Evolutionary conservation across 305 asterid species (phyloP), one percentile per base, ranked within the genome.

Genomic region (Ajuga reptans): DNA sequence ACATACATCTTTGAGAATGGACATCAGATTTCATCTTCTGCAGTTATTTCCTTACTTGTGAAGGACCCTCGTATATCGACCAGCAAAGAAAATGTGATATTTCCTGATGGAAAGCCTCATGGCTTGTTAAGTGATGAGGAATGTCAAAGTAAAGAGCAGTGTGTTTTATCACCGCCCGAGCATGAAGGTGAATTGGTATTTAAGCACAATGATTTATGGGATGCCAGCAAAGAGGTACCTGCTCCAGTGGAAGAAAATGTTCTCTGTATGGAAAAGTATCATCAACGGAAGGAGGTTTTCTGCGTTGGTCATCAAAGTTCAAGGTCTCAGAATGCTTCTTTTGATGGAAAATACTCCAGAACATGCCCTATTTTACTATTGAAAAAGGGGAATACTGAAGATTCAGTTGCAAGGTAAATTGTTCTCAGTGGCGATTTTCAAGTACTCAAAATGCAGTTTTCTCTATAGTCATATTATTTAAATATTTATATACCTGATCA

Each of bases 161-260:
- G 59, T 55, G 36, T 21, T 31, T 42, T 80, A 70, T 73, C 84
- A 56, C 15, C 72, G 39, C 71, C 69, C 18, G 64, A 73, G 42
- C 71, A 72, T 55, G 83, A 83, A 77, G 75, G 72, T 58, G 77
- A 77, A 39, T 46, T 21, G 73, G 72, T 66, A 52, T 42, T 64
- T 51, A 72, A 75, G 66, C 37, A 45, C 46, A 43, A 74, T 43
- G 82, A 81, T 80, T 78, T 89, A 81, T 92, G 96, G 98, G 95
- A 91, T 80, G 74, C 72, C 71, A 47, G 63, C 78, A 60, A 82
- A 73, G 85, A 77, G 57, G 67, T 83, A 69, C 75, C 52, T 64
- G 87, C 91, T 74, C 99, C 96, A 12, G 47, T 84, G 42, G 91
- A 83, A 75, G 97, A 91, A 76, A 85, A 77, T 77, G 64, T 84